Percentiles rank a stretch among this genome's conserved stretches.
Evolutionary conservation across 2,329 filamentous ascomycete species (phyloP).

Genomic region (Curvularia verruculosa): DNA sequence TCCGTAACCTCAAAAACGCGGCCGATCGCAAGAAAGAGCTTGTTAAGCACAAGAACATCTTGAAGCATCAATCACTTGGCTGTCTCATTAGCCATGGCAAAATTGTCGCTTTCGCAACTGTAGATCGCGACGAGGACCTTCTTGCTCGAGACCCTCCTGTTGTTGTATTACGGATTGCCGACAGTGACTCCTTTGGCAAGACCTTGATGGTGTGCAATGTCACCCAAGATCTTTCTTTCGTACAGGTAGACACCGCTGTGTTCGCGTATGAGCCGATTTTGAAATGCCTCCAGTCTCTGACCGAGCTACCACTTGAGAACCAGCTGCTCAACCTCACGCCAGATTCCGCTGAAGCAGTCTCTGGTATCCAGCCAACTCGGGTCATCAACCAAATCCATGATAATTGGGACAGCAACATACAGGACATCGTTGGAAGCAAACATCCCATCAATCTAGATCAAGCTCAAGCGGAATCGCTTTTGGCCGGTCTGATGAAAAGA

Average conservation of each 20-base stretch:
- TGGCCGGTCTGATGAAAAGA: slow-evolving; percentile 58
- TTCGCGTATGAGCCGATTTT: slow-evolving; percentile 75
- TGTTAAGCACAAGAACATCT: slow-evolving; percentile 52
- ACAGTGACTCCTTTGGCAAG: slow-evolving; percentile 54
- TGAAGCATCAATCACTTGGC: slow-evolving; percentile 67
- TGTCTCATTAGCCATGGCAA: slow-evolving; percentile 61
- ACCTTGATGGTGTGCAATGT: slow-evolving; percentile 50
- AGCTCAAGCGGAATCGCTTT: slow-evolving; percentile 64
- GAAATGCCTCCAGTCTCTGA: slow-evolving; percentile 62
- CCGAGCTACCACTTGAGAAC: slow-evolving; percentile 62
- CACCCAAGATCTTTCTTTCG: slow-evolving; percentile 53
- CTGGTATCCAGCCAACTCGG: slow-evolving; percentile 29
- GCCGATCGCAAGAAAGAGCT: slow-evolving; percentile 55
- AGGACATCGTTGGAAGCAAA: slow-evolving; percentile 24
- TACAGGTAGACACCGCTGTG: slow-evolving; percentile 67
- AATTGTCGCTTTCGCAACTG: slow-evolving; percentile 65
- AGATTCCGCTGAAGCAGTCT: slow-evolving; percentile 24
- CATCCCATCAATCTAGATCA: slow-evolving; percentile 52
- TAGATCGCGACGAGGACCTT: slow-evolving; percentile 59
- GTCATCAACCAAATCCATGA: slow-evolving; percentile 35
- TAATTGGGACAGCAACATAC: slow-evolving; percentile 25
- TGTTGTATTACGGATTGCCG: slow-evolving; percentile 60
- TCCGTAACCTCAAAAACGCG: slow-evolving; percentile 39
- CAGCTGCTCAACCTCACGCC: slow-evolving; percentile 54
- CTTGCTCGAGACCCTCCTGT: slow-evolving; percentile 55